These are phyloP conservation scores for Vickermania spadyakhi DNA, from an alignment of 208 protist genomes.

Conservation along the genomic window DNA sequence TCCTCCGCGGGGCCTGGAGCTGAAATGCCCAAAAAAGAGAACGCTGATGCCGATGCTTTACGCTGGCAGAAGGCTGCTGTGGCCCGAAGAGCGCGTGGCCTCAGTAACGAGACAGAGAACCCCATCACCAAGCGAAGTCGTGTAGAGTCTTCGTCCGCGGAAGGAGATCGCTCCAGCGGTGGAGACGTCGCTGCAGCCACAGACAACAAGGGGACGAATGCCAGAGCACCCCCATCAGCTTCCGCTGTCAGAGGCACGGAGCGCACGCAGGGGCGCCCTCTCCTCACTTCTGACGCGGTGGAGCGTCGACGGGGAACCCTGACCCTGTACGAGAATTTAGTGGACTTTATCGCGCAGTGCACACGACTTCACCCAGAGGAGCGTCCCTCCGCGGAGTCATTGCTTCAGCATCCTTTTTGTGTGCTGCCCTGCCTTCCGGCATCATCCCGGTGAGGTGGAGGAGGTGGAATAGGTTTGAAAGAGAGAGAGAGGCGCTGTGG, in stretches of 20 bases:
- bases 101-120: background rate
- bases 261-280: background rate
- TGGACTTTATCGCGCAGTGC: constrained; percentile 44
- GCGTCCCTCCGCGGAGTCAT: constrained; percentile 36
- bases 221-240: background rate
- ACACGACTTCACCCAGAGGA: constrained; percentile 52
- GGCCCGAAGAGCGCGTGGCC: background rate
- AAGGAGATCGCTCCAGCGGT: background rate
- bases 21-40: background rate
- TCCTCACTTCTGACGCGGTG: background rate
- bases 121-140: background rate
- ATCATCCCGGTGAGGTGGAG: background rate
- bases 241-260: background rate
- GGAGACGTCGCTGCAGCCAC: background rate
- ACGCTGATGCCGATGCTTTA: background rate
- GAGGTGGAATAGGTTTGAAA: background rate
- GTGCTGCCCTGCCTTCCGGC: too few species aligned
- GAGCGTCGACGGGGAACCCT: background rate
- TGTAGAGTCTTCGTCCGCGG: background rate
- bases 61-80: background rate
- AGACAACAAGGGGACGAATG: background rate
- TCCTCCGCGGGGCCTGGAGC: background rate
- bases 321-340: constrained; percentile 41
- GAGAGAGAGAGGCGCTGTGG: background rate
- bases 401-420: constrained; percentile 69